phyloP scores from a whole-genome alignment of 1,284 basidiomycete species.

The Phylloboletellus chloephorus region DNA sequence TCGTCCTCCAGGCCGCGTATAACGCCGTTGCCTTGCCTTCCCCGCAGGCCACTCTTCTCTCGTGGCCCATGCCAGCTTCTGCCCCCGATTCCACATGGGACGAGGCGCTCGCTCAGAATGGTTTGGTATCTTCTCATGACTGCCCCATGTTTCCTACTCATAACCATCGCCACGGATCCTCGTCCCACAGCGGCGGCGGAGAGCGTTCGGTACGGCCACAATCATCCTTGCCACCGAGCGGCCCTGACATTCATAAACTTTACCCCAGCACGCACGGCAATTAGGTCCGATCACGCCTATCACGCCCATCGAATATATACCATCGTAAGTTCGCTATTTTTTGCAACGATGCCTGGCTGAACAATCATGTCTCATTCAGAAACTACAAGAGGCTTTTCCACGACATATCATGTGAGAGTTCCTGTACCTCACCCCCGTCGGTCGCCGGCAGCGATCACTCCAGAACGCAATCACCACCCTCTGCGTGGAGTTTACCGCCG shows the following conservation, averaged over 20 bases:
- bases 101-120: slow-evolving; percentile 35
- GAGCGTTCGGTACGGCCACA: slow-evolving; percentile 22
- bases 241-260: slow-evolving; percentile 14
- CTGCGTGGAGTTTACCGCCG: slow-evolving; percentile 27
- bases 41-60: slow-evolving; percentile 18
- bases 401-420: slow-evolving; percentile 29
- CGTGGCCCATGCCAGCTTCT: slow-evolving; percentile 30
- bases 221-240: slow-evolving; percentile 1
- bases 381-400: slow-evolving; percentile 32
- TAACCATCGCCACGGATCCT: slow-evolving; percentile 23
- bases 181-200: slow-evolving; percentile 25
- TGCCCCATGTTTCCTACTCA: slow-evolving; percentile 32
- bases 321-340: slow-evolving; percentile 24
- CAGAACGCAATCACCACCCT: slow-evolving; percentile 32
- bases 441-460: slow-evolving; percentile 33
- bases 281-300: slow-evolving; percentile 35
- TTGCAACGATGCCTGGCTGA: slow-evolving; percentile 15
- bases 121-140: slow-evolving; percentile 36
- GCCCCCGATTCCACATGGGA: slow-evolving; percentile 33
- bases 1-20: slow-evolving; percentile 24
- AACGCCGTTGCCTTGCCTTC: slow-evolving; percentile 21
- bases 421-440: slow-evolving; percentile 30
- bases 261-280: slow-evolving; percentile 24
- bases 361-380: slow-evolving; percentile 14
- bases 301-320: slow-evolving; percentile 32